These are phyloP conservation scores for Lachnellula cervina DNA, from an alignment of 2,329 filamentous ascomycete species.

Conservation along the genomic window DNA sequence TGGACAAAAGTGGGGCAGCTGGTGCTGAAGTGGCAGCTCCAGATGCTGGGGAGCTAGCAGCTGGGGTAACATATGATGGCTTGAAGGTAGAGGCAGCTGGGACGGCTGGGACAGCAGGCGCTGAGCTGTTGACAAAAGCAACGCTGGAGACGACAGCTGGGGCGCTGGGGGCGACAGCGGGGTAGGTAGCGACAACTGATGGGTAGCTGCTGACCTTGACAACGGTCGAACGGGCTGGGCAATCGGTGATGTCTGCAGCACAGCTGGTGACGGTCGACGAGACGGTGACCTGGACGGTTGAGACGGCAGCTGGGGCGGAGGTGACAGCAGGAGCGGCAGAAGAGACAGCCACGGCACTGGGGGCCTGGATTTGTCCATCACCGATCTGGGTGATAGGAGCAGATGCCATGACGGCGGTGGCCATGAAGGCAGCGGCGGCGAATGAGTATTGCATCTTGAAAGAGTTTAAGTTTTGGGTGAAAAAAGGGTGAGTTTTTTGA, in stretches of 20 bases:
- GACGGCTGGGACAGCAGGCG: constrained; percentile 9
- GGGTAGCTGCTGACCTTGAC: constrained; percentile 21
- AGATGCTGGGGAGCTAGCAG: not conserved
- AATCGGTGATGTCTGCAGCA: constrained; percentile 43
- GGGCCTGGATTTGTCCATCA: not conserved
- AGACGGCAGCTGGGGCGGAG: constrained; percentile 24
- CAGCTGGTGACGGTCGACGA: constrained; percentile 49
- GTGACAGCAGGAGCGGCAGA: constrained; percentile 25
- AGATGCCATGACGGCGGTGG: constrained; percentile 17
- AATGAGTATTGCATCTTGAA: constrained; percentile 34
- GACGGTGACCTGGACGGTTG: constrained; percentile 41
- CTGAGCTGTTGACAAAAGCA: constrained; percentile 15
- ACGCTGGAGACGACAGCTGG: constrained; percentile 7
- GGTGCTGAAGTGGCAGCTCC: constrained; percentile 18
- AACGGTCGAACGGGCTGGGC: constrained; percentile 29
- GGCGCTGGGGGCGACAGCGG: too few relatives aligned
- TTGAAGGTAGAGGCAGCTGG: too few relatives aligned
- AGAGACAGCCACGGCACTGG: constrained; percentile 26
- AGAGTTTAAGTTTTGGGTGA: constrained; percentile 13
- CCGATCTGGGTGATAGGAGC: not conserved
- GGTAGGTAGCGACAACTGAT: constrained; percentile 11
- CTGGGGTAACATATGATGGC: constrained; percentile 5
- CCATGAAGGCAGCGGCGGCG: constrained; percentile 31
- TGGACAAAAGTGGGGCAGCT: constrained; percentile 9
- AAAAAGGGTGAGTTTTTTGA: constrained; percentile 9